A percentile compares a stretch with the other conserved stretches of the same genome.
These are phyloP conservation scores for Plantago lanceolata DNA, from an alignment of 305 asterid genomes.

Conservation along the genomic window DNA sequence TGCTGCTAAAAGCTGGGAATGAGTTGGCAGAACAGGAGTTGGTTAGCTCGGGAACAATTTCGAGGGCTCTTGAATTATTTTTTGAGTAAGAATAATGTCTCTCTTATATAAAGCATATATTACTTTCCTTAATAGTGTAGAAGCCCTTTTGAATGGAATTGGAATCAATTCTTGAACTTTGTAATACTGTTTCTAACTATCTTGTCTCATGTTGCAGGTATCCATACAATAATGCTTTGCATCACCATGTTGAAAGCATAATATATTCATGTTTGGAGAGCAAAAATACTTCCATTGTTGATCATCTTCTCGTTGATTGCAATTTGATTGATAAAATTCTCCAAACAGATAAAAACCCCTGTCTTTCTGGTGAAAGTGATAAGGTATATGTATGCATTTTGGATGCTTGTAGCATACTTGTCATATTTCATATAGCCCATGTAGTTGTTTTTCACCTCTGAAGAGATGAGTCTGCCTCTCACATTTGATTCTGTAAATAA, in stretches of 20 bases:
- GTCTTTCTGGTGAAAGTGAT: conserved; percentile 48
- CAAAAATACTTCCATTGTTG: conserved; percentile 49
- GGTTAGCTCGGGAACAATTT: conserved; percentile 78
- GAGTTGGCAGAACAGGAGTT: conserved; percentile 82
- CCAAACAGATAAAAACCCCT: conserved; percentile 61
- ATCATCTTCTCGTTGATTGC: conserved; percentile 77
- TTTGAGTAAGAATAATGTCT: conserved; percentile 63
- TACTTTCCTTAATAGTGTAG: conserved; percentile 4
- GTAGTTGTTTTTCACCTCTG: neutral
- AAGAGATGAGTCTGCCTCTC: neutral
- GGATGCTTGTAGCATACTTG: neutral
- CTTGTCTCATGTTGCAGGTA: conserved; percentile 52
- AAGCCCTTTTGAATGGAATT: conserved; percentile 8
- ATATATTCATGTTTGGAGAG: conserved; percentile 83
- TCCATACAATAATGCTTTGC: conserved; percentile 91
- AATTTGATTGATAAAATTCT: conserved; percentile 68
- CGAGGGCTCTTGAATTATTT: conserved; percentile 75
- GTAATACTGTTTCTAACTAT: conserved; percentile 23
- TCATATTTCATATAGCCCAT: neutral
- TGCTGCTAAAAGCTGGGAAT: conserved; percentile 79
- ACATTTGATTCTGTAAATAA: neutral
- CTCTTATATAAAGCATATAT: conserved; percentile 6
- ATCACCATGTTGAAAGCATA: conserved; percentile 96
- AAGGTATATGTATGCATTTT: conserved; percentile 38
- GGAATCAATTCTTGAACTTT: conserved; percentile 17